A percentile compares a stretch with the other conserved stretches of the same genome.
phyloP scores from a whole-genome alignment of 805 yeast species.

The Candida patagonica region DNA sequence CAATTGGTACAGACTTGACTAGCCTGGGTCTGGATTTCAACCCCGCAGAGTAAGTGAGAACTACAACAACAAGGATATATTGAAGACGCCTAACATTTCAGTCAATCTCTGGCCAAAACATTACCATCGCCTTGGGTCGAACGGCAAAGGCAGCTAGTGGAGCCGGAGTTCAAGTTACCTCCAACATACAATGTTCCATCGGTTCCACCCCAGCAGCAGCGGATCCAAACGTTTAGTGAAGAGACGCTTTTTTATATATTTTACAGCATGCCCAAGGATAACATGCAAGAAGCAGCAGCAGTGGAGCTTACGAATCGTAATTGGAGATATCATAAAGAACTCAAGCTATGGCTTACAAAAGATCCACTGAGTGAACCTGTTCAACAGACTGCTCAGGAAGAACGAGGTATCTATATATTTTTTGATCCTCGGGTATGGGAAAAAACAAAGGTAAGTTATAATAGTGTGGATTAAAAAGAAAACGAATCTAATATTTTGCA shows the following conservation, averaged over 20 bases:
- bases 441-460: constrained; percentile 54
- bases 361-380: constrained; percentile 85
- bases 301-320: constrained; percentile 83
- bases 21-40: constrained; percentile 56
- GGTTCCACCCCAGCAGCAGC: constrained; percentile 36
- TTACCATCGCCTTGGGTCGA: constrained; percentile 95
- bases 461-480: background rate
- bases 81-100: background rate
- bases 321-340: constrained; percentile 95
- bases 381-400: constrained; percentile 71
- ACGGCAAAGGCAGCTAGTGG: constrained; percentile 80
- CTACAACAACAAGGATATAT: background rate
- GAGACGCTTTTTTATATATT: constrained; percentile 90
- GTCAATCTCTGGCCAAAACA: constrained; percentile 43
- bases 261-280: constrained; percentile 87
- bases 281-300: constrained; percentile 88
- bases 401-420: constrained; percentile 86
- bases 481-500: constrained; percentile 2
- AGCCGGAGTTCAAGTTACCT: constrained; percentile 70
- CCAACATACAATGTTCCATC: constrained; percentile 38
- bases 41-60: constrained; percentile 26
- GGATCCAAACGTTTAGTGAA: constrained; percentile 54
- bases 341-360: constrained; percentile 94
- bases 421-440: constrained; percentile 97
- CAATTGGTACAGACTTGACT: constrained; percentile 67